Conservation (phyloP, 2,329 filamentous ascomycete genomes). For the Pestalotiopsis sp. region DNA sequence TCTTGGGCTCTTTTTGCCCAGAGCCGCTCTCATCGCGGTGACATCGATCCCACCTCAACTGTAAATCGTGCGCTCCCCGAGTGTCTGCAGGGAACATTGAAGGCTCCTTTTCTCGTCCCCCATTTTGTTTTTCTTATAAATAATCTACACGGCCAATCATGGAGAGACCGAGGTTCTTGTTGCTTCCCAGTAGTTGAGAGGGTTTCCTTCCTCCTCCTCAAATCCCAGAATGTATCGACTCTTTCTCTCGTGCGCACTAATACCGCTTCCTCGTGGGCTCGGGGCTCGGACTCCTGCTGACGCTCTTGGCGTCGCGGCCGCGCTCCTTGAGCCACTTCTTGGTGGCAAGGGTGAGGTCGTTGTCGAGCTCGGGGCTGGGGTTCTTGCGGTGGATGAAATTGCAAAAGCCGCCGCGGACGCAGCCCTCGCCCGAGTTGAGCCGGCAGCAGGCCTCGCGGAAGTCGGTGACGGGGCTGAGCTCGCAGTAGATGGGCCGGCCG, state of each 20-base stretch:
- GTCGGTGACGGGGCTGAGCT: conserved; percentile 94
- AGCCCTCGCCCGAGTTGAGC: conserved; percentile 92
- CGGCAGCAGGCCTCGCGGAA: conserved; percentile 97
- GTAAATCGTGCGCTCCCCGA: too few relatives aligned
- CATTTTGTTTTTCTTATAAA: too few relatives aligned
- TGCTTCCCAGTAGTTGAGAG: not conserved
- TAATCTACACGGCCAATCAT: too few relatives aligned
- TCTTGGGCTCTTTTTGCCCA: too few relatives aligned
- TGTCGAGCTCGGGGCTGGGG: conserved; percentile 83
- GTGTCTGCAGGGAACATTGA: too few relatives aligned
- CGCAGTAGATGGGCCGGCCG: conserved; percentile 95
- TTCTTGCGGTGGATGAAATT: conserved; percentile 99
- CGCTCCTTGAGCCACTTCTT: conserved; percentile 95
- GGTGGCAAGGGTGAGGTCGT: conserved; percentile 83
- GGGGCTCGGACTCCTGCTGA: conserved; percentile 81
- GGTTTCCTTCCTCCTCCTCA: not conserved
- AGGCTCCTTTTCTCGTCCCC: too few relatives aligned
- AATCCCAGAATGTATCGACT: not conserved
- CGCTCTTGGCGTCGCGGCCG: conserved; percentile 82
- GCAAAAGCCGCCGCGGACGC: conserved; percentile 94
- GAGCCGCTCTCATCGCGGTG: too few relatives aligned
- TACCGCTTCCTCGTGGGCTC: conserved; percentile 77
- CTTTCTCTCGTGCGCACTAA: conserved; percentile 39
- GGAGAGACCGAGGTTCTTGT: not conserved
- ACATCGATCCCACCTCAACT: too few relatives aligned